Base-by-base conservation (phyloP, 2,329 filamentous ascomycete genomes). In the Xylariaceae sp. region DNA sequence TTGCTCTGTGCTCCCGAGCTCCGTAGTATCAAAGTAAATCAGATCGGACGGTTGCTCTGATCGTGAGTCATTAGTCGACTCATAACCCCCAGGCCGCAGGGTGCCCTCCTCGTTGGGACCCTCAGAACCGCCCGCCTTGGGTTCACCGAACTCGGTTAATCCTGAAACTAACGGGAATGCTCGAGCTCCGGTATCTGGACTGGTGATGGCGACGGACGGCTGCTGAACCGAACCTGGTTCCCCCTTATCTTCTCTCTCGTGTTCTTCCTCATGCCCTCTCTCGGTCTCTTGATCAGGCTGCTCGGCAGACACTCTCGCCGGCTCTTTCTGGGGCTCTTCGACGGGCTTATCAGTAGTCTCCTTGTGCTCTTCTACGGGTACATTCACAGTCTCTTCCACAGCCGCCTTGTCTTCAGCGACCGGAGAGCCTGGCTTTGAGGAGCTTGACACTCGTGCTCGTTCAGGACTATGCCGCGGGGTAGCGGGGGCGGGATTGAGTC, bases 101-200 rank as follows among this genome's bases (percentile, higher is more conserved):
- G 20, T n/a, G 18, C 40, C 37, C 20, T 12, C 10, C n/a, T 44
- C 47, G 19, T 50, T 20, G 14, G 32, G 41, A 32, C 52, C 20
- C 12, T 55, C 53, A 47, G 21, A 19, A 10, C 12, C 10, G n/a
- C 41, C 41, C 14, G 40, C 43, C 10, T 56, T 50, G 14, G 56
- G 52, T 16, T 60, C 56, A 16, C 29, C 23, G 20, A 46, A 57
- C 43, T 50, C 42, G 29, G 60, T 49, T 9, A 51, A 32, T 16
- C 50, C 47, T 10, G 62, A 54, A 1, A 64, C 54, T 19, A 69
- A 55, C 47, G 67, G 68, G 40, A 68, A 70, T 44, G 59, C 43
- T 48, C 67, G 61, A 40, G 56, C 59, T 14, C 67, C 67, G 9
- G 64, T 67, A 16, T 56, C 47, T 26, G 64, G 56, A 41, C 65